Evolutionary conservation across 495 filamentous ascomycete species (phyloP).

Genomic region (Neurospora pannonica): DNA sequence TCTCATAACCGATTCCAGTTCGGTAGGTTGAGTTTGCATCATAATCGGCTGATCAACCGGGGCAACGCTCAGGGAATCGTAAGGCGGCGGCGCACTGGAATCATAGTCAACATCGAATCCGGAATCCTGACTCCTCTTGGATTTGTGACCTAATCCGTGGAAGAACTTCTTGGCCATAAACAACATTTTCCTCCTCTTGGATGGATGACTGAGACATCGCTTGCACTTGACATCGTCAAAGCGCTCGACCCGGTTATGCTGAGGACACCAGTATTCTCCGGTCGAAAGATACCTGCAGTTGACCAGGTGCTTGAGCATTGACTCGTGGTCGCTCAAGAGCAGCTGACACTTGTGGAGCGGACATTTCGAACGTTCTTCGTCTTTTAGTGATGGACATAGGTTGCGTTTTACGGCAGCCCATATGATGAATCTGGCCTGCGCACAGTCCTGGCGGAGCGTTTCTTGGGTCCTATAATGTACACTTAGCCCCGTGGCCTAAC

Average conservation of each 20-base stretch:
- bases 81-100: slow-evolving; percentile 26
- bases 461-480: slow-evolving; percentile 27
- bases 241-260: slow-evolving; percentile 37
- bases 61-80: slow-evolving; percentile 28
- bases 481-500: slow-evolving; percentile 13
- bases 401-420: slow-evolving; percentile 43
- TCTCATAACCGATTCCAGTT: slow-evolving; percentile 34
- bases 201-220: slow-evolving; percentile 33
- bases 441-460: slow-evolving; percentile 34
- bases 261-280: slow-evolving; percentile 39
- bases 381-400: slow-evolving; percentile 18
- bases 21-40: slow-evolving; percentile 6
- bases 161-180: slow-evolving; percentile 40
- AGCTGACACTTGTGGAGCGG: slow-evolving; percentile 33
- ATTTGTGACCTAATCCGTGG: slow-evolving; percentile 36
- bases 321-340: slow-evolving; percentile 33
- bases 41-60: neutral
- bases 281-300: slow-evolving; percentile 30
- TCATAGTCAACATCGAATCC: slow-evolving; percentile 13
- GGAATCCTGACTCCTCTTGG: slow-evolving; percentile 16
- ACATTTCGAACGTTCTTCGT: slow-evolving; percentile 31
- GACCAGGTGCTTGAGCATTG: slow-evolving; percentile 36
- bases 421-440: slow-evolving; percentile 37
- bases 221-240: slow-evolving; percentile 40
- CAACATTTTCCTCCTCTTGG: slow-evolving; percentile 37